phyloP scores from a whole-genome alignment of 768 basidiomycete genomes.

The Filobasidium floriforme region DNA sequence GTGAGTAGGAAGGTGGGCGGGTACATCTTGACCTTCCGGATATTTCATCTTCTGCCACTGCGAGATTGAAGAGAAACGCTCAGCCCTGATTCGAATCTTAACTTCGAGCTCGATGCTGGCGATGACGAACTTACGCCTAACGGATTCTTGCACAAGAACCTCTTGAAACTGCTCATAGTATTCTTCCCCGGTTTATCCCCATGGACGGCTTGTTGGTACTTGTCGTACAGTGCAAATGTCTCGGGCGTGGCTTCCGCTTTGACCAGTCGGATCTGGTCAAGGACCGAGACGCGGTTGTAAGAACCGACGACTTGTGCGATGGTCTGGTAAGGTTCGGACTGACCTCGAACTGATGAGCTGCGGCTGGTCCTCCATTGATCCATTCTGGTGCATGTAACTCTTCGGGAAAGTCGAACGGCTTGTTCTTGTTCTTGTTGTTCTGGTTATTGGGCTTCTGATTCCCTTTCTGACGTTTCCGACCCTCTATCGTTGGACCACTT shows the following conservation, averaged over 20 bases:
- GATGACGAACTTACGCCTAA: constrained; percentile 53
- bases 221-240: constrained; percentile 68
- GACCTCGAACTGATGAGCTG: constrained; percentile 60
- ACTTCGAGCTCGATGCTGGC: neutral
- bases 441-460: neutral
- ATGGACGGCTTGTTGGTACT: constrained; percentile 75
- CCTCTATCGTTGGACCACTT: too few species aligned
- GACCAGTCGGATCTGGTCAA: constrained; percentile 64
- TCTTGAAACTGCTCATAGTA: constrained; percentile 53
- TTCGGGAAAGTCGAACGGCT: constrained; percentile 48
- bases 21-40: constrained; percentile 25
- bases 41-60: constrained; percentile 24
- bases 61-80: neutral
- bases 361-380: constrained; percentile 23
- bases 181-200: constrained; percentile 53
- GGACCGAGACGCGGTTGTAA: neutral
- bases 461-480: neutral
- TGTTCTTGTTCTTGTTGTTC: constrained; percentile 29
- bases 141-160: constrained; percentile 74
- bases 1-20: constrained; percentile 58
- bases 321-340: neutral
- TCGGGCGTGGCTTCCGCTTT: constrained; percentile 68
- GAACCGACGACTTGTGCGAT: neutral
- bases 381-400: constrained; percentile 58
- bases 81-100: neutral